Conservation (phyloP, 345 rosid genomes). For the Citrus sinensis region DVS_A1.0 CM039165.1:14240001-14240500, state of each 20-base stretch:
- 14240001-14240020: slow-evolving; percentile 98
- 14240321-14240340: background rate
- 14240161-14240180: background rate
- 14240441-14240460: background rate
- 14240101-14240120: background rate
- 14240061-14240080: slow-evolving; percentile 2
- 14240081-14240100: slow-evolving; percentile 8
- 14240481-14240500: background rate
- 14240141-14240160: background rate
- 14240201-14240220: background rate
- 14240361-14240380: background rate
- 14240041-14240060: slow-evolving; percentile 88
- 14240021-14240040: slow-evolving; percentile 94
- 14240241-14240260: background rate
- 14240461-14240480: background rate
- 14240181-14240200: background rate
- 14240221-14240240: background rate
- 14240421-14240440: background rate
- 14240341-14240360: background rate
- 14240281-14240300: background rate
- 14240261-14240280: background rate
- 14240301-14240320: background rate
- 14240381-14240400: background rate
- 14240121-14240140: background rate
- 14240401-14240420: no score